Base-by-base conservation (phyloP, 2,329 filamentous ascomycete species). In the Keithomyces neogunnii region DNA sequence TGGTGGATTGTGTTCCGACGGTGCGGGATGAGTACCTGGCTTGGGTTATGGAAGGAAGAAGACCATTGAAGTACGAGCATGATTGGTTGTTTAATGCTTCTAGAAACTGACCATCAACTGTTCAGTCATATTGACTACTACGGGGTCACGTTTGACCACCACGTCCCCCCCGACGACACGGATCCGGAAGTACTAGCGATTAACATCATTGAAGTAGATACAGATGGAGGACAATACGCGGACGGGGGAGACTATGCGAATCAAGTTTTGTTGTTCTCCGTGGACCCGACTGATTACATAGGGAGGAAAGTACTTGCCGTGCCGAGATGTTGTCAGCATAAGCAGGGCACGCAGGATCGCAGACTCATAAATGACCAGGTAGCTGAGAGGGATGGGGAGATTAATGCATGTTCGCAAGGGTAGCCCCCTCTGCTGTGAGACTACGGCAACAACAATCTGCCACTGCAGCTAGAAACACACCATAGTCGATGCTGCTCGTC, bases 121-220 rank as follows among this genome's bases (percentile, higher is more conserved):
- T 19, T 19, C 26, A 44, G 40, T 13, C 26, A 44, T 26, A 30
- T 30, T 9, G 40, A 44, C 28, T 44, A 30, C 26, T 71, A 72
- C 51, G 63, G 68, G 31, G 65, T 72, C 42, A 71, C 67, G 19
- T 73, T 73, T 54, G 67, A 73, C 54, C 62, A 72, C 50, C 59
- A 65, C 32, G 66, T 72, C 45, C 64, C 66, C 3, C 9, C 50
- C 5, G 56, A 67, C 39, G 64, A 73, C 47, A 35, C 35, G 29
- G 57, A 69, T 53, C 70, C 67, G n/a, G 68, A 73, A 51, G 67
- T 71, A 1, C 54, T 73, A n/a, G 64, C 69, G 56, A 68, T 73
- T 45, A 72, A 70, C 44, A 71, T 74, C 48, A 58, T 69, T 46
- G 70, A 73, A 62, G 57, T 69, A 32, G 69, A 73, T 19, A 59